These are phyloP conservation scores for Prunus fruticosa DNA, from an alignment of 306 rosid genomes.

Conservation along the genomic window DNA sequence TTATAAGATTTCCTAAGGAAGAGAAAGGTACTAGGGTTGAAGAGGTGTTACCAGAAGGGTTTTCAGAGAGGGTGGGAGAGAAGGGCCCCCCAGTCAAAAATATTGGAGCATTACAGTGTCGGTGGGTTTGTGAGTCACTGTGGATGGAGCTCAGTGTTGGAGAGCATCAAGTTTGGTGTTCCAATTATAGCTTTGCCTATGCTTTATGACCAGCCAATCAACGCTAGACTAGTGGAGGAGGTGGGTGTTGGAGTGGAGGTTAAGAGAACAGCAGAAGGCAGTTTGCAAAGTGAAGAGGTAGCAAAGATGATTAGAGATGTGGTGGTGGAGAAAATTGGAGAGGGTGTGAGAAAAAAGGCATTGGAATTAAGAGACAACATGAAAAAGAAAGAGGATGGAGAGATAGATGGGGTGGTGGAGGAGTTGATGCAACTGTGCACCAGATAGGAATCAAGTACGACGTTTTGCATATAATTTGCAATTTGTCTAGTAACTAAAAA, in stretches of 20 bases:
- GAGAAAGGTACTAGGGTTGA: neutral
- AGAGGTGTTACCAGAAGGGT: neutral
- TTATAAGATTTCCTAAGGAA: neutral
- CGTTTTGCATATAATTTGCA: no score
- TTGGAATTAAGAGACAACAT: neutral
- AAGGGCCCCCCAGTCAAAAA: neutral
- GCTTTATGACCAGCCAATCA: neutral
- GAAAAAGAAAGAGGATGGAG: neutral
- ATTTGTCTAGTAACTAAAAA: no score
- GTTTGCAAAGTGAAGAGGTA: neutral
- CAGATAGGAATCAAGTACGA: no score
- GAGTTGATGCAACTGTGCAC: neutral
- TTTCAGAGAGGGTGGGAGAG: neutral
- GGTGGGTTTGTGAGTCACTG: neutral
- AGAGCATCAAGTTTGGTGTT: neutral
- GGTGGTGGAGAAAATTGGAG: neutral
- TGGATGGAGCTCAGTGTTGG: neutral
- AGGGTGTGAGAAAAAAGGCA: neutral
- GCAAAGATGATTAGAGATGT: neutral
- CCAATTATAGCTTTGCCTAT: neutral
- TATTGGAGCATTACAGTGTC: no score
- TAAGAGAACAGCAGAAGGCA: neutral
- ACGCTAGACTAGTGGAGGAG: neutral
- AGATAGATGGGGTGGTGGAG: constrained; percentile 1
- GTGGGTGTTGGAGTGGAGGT: neutral